These are phyloP conservation scores for Acorus gramineus DNA, from an alignment of 106 monocot species.

Conservation along the genomic window DNA sequence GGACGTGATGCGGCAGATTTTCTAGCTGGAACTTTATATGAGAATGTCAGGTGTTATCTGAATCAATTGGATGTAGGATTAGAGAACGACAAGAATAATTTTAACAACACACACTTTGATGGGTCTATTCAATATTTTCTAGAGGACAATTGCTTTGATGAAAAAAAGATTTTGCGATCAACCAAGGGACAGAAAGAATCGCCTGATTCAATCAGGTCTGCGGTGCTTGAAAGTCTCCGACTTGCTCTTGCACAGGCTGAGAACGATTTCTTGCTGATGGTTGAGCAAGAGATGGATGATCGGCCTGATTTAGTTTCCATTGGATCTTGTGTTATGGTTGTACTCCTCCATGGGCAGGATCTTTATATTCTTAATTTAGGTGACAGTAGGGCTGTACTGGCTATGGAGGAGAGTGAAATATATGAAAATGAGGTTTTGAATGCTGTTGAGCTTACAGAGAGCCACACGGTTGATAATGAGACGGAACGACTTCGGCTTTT, in stretches of 20 bases:
- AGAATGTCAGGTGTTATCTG: constrained; percentile 5
- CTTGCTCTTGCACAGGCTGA: constrained; percentile 14
- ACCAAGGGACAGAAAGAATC: background rate
- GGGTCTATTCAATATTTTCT: too few species aligned
- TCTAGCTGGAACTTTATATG: constrained; percentile 19
- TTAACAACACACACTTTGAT: too few species aligned
- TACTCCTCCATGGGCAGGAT: constrained; percentile 11
- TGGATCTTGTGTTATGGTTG: constrained; percentile 18
- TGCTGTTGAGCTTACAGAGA: constrained; percentile 8
- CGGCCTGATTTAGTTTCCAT: constrained; percentile 16
- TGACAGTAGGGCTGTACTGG: constrained; percentile 18
- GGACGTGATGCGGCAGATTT: constrained; percentile 19
- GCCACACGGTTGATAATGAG: constrained; percentile 16
- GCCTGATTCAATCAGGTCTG: background rate
- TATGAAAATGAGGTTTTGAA: background rate
- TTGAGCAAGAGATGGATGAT: constrained; percentile 16
- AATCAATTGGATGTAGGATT: background rate
- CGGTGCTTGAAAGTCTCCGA: constrained; percentile 4
- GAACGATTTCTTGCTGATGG: constrained; percentile 14
- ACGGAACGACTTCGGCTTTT: constrained; percentile 1
- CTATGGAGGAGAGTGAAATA: background rate
- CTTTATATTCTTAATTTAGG: constrained; percentile 8
- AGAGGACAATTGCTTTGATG: background rate
- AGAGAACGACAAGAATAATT: background rate
- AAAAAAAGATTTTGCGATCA: background rate